These are phyloP conservation scores for Hamigera avellanea DNA, from an alignment of 495 filamentous ascomycete genomes.

Conservation along the genomic window DNA sequence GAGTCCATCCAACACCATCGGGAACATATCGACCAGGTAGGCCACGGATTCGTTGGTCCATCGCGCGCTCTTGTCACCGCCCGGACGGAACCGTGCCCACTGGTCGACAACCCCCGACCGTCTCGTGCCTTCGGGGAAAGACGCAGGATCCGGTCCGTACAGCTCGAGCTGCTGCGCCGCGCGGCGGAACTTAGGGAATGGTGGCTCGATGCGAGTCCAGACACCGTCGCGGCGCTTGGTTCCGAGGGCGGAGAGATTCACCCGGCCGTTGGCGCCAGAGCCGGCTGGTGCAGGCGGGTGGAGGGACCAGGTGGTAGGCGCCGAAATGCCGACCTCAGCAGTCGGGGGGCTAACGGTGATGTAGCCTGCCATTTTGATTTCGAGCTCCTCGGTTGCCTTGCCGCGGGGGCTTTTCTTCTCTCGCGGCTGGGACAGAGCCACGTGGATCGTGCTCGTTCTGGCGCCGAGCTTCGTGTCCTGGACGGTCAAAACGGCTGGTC, in stretches of 20 bases:
- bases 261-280: constrained; percentile 8
- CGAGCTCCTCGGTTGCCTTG: constrained; percentile 6
- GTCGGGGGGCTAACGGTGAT: constrained; percentile 53
- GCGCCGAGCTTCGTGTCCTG: constrained; percentile 63
- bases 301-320: constrained; percentile 39
- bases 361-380: constrained; percentile 56
- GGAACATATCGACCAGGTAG: constrained; percentile 54
- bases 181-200: constrained; percentile 37
- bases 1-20: constrained; percentile 41
- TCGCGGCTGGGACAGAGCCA: constrained; percentile 43
- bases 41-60: constrained; percentile 46
- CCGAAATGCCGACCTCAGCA: constrained; percentile 46
- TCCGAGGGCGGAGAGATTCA: constrained; percentile 21
- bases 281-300: constrained; percentile 32
- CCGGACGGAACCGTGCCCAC: constrained; percentile 47
- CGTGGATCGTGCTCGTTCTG: constrained; percentile 57
- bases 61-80: constrained; percentile 26
- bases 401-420: constrained; percentile 11
- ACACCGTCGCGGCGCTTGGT: constrained; percentile 21
- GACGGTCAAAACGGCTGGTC: constrained; percentile 51
- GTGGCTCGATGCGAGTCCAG: constrained; percentile 22
- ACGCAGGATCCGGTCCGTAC: constrained; percentile 37
- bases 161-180: constrained; percentile 42
- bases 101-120: constrained; percentile 41
- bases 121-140: constrained; percentile 15